Percentiles rank a stretch among this genome's conserved stretches.
phyloP scores from a whole-genome alignment of 129 eudicot species.

The Silybum marianum region DNA sequence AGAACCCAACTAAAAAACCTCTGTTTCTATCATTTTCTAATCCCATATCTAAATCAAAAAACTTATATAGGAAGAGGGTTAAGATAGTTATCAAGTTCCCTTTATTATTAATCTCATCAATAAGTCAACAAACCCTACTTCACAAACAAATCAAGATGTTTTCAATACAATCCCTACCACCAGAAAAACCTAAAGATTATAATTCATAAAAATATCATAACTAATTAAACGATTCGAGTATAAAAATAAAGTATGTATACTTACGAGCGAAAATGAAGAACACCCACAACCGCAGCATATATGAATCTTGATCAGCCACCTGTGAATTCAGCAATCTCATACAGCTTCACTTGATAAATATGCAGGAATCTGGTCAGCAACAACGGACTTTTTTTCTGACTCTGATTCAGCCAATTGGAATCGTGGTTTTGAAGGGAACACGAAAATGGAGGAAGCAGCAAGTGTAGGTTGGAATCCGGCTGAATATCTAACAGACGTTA shows the following conservation, averaged over 20 bases:
- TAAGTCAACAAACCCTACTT: conserved; percentile 15
- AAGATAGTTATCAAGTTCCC: not conserved
- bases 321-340: conserved; percentile 5
- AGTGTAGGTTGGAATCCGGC: conserved; percentile 78
- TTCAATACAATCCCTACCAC: conserved; percentile 17
- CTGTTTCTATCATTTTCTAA: not conserved
- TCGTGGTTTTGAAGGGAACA: conserved; percentile 79
- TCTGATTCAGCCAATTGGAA: conserved; percentile 38
- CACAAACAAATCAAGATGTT: conserved; percentile 27
- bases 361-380: conserved; percentile 33
- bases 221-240: conserved; percentile 5
- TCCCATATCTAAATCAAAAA: not conserved
- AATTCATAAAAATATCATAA: conserved; percentile 21
- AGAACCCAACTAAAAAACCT: too few species aligned
- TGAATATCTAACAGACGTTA: conserved; percentile 71
- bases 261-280: conserved; percentile 5
- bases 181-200: conserved; percentile 21
- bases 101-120: conserved; percentile 15
- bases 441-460: conserved; percentile 74
- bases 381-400: conserved; percentile 28
- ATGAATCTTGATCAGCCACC: conserved; percentile 19
- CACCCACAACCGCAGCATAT: conserved; percentile 9
- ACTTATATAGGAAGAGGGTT: not conserved
- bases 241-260: conserved; percentile 13
- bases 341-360: conserved; percentile 10